phyloP scores from a whole-genome alignment of 129 eudicot genomes.

The Scalesia atractyloides region DNA sequence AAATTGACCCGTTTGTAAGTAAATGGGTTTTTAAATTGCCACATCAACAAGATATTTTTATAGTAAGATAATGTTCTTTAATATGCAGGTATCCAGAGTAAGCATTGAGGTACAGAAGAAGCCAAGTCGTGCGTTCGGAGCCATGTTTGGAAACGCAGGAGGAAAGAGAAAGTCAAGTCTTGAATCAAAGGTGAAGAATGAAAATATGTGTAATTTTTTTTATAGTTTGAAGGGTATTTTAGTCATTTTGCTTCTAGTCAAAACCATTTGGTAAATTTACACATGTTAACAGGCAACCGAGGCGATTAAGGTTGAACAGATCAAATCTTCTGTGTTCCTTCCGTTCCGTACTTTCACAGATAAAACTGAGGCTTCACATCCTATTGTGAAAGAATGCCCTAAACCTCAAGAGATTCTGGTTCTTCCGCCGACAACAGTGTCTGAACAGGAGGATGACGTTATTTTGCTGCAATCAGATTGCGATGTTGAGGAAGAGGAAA shows the following conservation, averaged over 20 bases:
- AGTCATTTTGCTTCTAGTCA: slow-evolving; percentile 7
- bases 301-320: slow-evolving; percentile 64
- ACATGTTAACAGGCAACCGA: slow-evolving; percentile 43
- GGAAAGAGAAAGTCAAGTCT: slow-evolving; percentile 64
- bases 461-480: slow-evolving; percentile 47
- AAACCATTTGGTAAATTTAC: neutral
- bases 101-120: slow-evolving; percentile 75
- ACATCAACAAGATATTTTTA: neutral
- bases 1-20: neutral
- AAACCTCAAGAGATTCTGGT: slow-evolving; percentile 28
- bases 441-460: slow-evolving; percentile 36
- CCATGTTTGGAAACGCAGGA: slow-evolving; percentile 67
- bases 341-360: slow-evolving; percentile 68
- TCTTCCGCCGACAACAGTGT: slow-evolving; percentile 1
- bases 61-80: neutral
- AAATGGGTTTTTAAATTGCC: neutral
- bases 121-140: slow-evolving; percentile 85
- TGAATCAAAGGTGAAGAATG: slow-evolving; percentile 45
- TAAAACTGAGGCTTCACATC: slow-evolving; percentile 24
- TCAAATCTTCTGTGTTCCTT: slow-evolving; percentile 43
- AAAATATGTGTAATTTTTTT: neutral
- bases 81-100: slow-evolving; percentile 60
- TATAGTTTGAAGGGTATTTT: slow-evolving; percentile 11
- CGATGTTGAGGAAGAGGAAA: slow-evolving; percentile 26
- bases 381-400: slow-evolving; percentile 30